Evolutionary conservation across 306 rosid species (phyloP).

Genomic region (Dryas drummondii): DNA sequence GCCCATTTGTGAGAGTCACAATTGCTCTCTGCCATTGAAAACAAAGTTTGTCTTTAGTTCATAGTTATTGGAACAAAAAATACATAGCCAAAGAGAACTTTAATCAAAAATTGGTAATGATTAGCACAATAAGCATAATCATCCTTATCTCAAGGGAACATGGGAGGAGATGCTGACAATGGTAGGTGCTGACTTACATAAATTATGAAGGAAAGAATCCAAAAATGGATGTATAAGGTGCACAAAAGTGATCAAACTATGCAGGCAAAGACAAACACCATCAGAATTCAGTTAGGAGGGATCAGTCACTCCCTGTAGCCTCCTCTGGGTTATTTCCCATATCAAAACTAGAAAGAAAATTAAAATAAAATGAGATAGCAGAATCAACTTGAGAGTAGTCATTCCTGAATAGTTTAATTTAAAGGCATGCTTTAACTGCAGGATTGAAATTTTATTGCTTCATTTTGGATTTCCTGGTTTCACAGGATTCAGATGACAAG

Average conservation of each 20-base stretch:
- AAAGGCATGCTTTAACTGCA: too few species aligned
- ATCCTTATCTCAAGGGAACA: neutral
- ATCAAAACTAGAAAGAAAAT: neutral
- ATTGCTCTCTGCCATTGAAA: constrained; percentile 52
- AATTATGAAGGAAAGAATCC: neutral
- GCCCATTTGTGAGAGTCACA: constrained; percentile 69
- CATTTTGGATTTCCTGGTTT: neutral
- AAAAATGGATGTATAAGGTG: constrained; percentile 5
- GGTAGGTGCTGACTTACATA: constrained; percentile 3
- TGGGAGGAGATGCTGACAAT: constrained; percentile 1
- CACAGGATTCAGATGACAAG: constrained; percentile 6
- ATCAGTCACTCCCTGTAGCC: neutral
- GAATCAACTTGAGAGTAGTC: neutral
- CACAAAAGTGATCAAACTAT: constrained; percentile 4
- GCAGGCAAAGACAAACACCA: constrained; percentile 10
- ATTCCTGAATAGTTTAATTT: too few species aligned
- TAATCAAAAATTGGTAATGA: neutral
- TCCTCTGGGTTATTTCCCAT: neutral
- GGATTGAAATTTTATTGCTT: neutral
- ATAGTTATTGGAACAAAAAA: neutral
- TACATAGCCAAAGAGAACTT: neutral
- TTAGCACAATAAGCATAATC: neutral
- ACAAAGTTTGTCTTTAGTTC: constrained; percentile 25
- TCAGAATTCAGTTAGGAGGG: neutral
- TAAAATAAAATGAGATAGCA: neutral